A percentile compares a stretch with the other conserved stretches of the same genome.
Conservation (phyloP, 257 asterid genomes). For the Solanum neorickii region DNA sequence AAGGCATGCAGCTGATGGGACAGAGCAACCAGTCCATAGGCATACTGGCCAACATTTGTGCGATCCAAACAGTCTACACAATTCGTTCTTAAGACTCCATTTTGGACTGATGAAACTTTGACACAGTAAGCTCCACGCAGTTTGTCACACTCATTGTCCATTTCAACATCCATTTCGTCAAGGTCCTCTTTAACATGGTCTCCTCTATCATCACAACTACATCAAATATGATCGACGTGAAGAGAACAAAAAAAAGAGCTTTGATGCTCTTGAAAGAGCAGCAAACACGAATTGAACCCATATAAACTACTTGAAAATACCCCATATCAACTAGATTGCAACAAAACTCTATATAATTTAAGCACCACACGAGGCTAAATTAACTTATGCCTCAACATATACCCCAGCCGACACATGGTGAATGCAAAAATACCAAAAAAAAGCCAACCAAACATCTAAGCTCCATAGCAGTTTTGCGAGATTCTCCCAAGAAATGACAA, state of each 20-base stretch:
- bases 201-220: not conserved
- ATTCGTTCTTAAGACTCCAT: slow-evolving; percentile 84
- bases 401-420: not conserved
- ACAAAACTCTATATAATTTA: not conserved
- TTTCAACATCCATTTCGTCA: not conserved
- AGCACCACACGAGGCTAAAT: not conserved
- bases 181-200: slow-evolving; percentile 26
- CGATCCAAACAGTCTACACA: slow-evolving; percentile 98
- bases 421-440: not conserved
- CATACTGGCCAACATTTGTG: slow-evolving; percentile 90
- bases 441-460: not conserved
- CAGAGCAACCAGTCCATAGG: slow-evolving; percentile 74
- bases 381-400: not conserved
- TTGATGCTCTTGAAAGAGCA: not conserved
- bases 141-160: not conserved
- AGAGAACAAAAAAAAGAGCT: not conserved
- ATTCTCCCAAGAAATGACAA: not conserved
- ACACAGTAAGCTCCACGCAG: slow-evolving; percentile 9
- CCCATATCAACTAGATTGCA: not conserved
- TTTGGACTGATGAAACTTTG: slow-evolving; percentile 52
- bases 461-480: not conserved
- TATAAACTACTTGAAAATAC: not conserved
- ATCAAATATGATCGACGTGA: not conserved
- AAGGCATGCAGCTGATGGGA: slow-evolving; percentile 68
- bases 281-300: not conserved